Evolutionary conservation across 2,329 filamentous ascomycete genomes (phyloP).

Genomic region (Aspergillus sp.): DNA sequence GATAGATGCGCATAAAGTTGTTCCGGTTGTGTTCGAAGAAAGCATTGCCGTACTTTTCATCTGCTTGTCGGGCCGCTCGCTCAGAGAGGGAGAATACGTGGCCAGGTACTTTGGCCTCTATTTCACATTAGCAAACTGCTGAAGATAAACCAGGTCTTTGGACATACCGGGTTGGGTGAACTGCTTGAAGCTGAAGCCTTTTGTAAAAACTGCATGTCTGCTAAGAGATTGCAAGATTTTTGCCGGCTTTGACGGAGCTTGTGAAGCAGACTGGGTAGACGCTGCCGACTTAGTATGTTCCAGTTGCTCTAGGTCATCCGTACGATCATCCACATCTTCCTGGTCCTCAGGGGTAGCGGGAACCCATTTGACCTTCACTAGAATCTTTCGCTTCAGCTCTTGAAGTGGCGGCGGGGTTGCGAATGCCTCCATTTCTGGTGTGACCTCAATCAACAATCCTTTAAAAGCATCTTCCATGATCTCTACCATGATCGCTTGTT

Average conservation of each 20-base stretch:
- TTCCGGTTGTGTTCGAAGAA: slow-evolving; percentile 80
- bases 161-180: slow-evolving; percentile 64
- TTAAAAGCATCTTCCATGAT: slow-evolving; percentile 92
- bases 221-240: slow-evolving; percentile 74
- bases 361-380: slow-evolving; percentile 75
- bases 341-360: slow-evolving; percentile 44
- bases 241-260: slow-evolving; percentile 46
- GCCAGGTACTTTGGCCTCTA: slow-evolving; percentile 54
- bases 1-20: slow-evolving; percentile 85
- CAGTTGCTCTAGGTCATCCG: slow-evolving; percentile 13
- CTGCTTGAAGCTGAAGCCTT: slow-evolving; percentile 75
- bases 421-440: slow-evolving; percentile 55
- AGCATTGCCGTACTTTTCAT: slow-evolving; percentile 51
- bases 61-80: slow-evolving; percentile 64
- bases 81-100: slow-evolving; percentile 67
- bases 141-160: not conserved
- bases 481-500: slow-evolving; percentile 88
- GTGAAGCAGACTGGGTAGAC: slow-evolving; percentile 16
- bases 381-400: slow-evolving; percentile 74
- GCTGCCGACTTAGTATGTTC: not conserved
- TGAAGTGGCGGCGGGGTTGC: slow-evolving; percentile 65
- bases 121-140: slow-evolving; percentile 8
- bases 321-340: slow-evolving; percentile 18
- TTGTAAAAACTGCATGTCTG: slow-evolving; percentile 78
- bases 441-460: slow-evolving; percentile 67